Evolutionary conservation across 352 stramenopile genomes (phyloP), one percentile per base, ranked within the genome.

Genomic region (Aphanomyces astaci): DNA sequence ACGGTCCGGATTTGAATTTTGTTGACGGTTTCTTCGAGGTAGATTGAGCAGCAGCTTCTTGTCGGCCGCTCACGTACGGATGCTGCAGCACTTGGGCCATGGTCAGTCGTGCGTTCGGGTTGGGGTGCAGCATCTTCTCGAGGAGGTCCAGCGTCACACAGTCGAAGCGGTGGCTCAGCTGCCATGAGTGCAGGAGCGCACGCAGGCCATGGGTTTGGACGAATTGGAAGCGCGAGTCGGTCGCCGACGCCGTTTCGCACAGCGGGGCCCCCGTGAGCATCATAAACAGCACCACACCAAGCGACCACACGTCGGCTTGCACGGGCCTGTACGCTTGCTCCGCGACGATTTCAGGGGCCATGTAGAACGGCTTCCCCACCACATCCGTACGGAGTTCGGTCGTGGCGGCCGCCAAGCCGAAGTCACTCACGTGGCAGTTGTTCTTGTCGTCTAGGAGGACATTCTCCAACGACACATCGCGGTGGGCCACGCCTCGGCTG

Each of bases 161-260:
- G 43, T 77, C 83, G 39, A 93, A 59, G 10, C 66, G 55, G 19
- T 74, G 55, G 1, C 36, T 40, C 43, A 92, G 63, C 0, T 74
- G 73, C 87, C 87, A 95, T 0, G 78, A 77, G 43, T 76, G 71
- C 56, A 96, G 82, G 60, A 96, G 78, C 0, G 84, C 76, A 65
- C 78, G 76, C 54, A 96, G 76, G 11, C 84, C 82, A 51, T 86
- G 72, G 7, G 22, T 22, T n/a, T 60, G 24, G 7, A 66, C 7
- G 28, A 28, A 66, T 4, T 25, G 11, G 33, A 56, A 66, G 7
- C 28, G 28, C 9, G 11, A 5, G 30, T 66, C 59, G 17, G n/a
- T 31, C 5, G 13, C 24, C 11, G 25, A 17, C 5, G 59, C 59
- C 46, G 11, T 33, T 7, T 55, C 59, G 13, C 70, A n/a, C 36